These are phyloP conservation scores for Ricinus communis DNA, from an alignment of 345 rosid genomes.

Conservation along the genomic window DNA sequence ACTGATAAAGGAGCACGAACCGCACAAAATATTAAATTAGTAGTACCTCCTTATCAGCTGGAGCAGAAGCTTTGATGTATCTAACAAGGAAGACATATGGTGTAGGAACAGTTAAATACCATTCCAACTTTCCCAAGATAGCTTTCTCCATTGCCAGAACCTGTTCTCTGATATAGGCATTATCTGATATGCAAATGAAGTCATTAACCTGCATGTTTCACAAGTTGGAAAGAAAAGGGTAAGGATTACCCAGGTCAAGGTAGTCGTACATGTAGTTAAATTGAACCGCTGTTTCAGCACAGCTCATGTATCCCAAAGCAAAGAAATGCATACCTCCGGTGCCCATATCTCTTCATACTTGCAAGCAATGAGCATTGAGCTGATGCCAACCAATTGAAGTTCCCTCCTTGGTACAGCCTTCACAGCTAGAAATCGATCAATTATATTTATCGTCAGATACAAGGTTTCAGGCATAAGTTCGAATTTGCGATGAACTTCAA, in stretches of 20 bases:
- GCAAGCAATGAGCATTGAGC: conserved; percentile 86
- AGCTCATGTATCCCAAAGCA: not conserved
- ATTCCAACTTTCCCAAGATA: conserved; percentile 65
- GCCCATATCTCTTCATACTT: conserved; percentile 98
- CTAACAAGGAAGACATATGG: conserved; percentile 81
- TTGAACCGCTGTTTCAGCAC: too few relatives aligned
- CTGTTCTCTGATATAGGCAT: conserved; percentile 71
- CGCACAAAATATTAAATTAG: too few relatives aligned
- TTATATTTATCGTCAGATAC: conserved; percentile 68
- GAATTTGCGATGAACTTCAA: conserved; percentile 81
- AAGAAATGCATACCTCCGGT: conserved; percentile 53
- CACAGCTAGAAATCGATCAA: conserved; percentile 71
- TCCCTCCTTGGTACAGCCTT: conserved; percentile 64
- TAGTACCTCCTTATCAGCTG: conserved; percentile 57
- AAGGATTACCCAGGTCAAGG: too few relatives aligned
- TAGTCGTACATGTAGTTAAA: too few relatives aligned
- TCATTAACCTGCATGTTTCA: conserved; percentile 63
- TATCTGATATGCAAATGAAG: conserved; percentile 80
- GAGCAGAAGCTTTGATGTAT: conserved; percentile 67
- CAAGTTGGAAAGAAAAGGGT: not conserved
- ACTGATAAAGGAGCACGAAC: not conserved
- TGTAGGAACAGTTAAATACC: conserved; percentile 85
- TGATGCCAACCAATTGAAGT: conserved; percentile 77
- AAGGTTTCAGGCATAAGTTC: conserved; percentile 86
- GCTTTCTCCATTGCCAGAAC: conserved; percentile 79